phyloP scores from a whole-genome alignment of 192 early-diverging fungal species.

The Rhizophagus prolifer region DNA sequence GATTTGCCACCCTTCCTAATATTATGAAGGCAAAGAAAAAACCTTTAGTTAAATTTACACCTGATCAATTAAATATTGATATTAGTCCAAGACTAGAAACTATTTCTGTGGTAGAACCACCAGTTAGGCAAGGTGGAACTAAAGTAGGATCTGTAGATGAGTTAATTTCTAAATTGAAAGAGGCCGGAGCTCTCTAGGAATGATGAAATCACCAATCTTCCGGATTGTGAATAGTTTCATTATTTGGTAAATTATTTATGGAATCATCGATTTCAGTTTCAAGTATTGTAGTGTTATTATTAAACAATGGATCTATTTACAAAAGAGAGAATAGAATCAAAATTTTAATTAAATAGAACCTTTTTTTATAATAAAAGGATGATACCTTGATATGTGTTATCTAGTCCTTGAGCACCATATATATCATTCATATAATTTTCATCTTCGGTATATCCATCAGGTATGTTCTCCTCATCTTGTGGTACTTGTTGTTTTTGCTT shows the following conservation, averaged over 20 bases:
- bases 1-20: conserved; percentile 92
- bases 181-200: conserved; percentile 7
- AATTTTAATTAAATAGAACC: not conserved
- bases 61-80: conserved; percentile 81
- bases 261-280: not conserved
- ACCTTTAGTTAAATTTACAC: conserved; percentile 76
- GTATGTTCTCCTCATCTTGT: not conserved
- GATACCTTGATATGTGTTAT: not conserved
- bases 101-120: conserved; percentile 88
- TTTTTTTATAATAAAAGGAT: no score
- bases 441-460: not conserved
- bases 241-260: not conserved
- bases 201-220: conserved; percentile 12
- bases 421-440: not conserved
- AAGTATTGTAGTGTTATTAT: not conserved
- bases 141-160: conserved; percentile 94
- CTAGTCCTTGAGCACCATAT: not conserved
- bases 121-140: conserved; percentile 89
- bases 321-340: not conserved
- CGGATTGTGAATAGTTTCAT: conserved; percentile 1
- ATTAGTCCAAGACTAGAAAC: conserved; percentile 81
- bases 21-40: conserved; percentile 99
- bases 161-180: conserved; percentile 81
- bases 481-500: not conserved
- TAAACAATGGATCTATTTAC: not conserved